Evolutionary conservation across 352 stramenopile genomes (phyloP), one percentile per base, ranked within the genome.

Genomic region (Globisporangium apiculatum): DNA sequence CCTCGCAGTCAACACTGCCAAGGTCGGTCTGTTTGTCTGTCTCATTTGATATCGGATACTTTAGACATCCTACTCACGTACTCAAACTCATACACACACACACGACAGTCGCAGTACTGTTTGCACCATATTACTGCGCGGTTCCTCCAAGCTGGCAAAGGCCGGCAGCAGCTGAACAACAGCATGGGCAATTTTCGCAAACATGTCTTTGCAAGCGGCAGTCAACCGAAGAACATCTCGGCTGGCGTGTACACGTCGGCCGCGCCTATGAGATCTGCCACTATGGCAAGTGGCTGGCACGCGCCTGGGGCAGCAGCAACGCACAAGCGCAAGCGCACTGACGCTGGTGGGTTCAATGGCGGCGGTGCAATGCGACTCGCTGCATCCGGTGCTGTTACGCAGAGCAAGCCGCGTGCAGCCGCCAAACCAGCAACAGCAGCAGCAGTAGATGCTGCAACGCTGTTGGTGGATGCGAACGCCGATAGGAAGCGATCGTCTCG

Each of bases 141-240:
- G 49, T 91, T 94, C 52, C 80, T 87, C 51, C 64, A 86, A 11
- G 84, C 80, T 7, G 82, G 84, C 37, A 81, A 76, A 60, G 71
- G 75, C 1, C 78, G 83, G 2, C 80, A 89, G 60, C 81, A 89
- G 54, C 79, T 94, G 8, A 94, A 91, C 49, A 89, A 84, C 55
- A 76, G 70, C 24, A 67, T 84, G 35, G 76, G 73, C 15, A 86
- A 62, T 37, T 76, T 88, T 51, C 77, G 83, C 17, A 89, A 88
- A 58, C 65, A 73, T 12, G 53, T 91, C 7, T 91, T 92, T 55
- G 65, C 70, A 31, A 65, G 60, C 2, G 65, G 75, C 43, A 70
- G 65, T 7, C 72, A 83, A 42, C 68, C 79, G 1, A 91, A 90
- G 50, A 94, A 91, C 55, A 68, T 94, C 35, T 94, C 84, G 15